Conservation (phyloP, 2,329 filamentous ascomycete genomes). For the Nothophoma quercina region DNA sequence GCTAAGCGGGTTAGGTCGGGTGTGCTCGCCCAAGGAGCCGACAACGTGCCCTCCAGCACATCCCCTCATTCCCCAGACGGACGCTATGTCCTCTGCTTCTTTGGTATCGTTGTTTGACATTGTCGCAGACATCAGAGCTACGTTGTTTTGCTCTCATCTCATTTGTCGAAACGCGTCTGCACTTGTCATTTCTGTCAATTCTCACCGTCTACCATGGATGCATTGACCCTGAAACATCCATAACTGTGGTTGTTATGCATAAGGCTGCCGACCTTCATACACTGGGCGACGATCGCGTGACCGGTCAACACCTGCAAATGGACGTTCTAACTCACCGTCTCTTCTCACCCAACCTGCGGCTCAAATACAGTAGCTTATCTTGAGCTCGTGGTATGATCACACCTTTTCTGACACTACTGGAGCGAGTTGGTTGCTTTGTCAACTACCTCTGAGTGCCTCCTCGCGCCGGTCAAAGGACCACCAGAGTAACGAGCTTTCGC, state of each 20-base stretch:
- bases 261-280: constrained; percentile 11
- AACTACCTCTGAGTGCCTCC: no score
- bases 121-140: constrained; percentile 1
- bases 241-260: constrained; percentile 7
- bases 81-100: not conserved
- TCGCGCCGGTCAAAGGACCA: no score
- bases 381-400: no score
- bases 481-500: no score
- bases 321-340: not conserved
- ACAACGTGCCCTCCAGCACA: constrained; percentile 21
- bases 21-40: constrained; percentile 23
- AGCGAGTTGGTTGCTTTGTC: no score
- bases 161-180: not conserved
- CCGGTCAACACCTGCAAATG: not conserved
- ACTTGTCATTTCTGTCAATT: constrained; percentile 9
- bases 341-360: no score
- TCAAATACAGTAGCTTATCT: no score
- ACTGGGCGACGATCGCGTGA: constrained; percentile 17
- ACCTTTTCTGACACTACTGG: no score
- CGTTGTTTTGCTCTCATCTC: not conserved
- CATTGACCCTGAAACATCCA: constrained; percentile 8
- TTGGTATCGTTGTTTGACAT: constrained; percentile 14
- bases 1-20: constrained; percentile 21
- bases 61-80: constrained; percentile 16
- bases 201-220: constrained; percentile 5